Conservation (phyloP, 306 rosid genomes). For the Datisca glomerata region DNA sequence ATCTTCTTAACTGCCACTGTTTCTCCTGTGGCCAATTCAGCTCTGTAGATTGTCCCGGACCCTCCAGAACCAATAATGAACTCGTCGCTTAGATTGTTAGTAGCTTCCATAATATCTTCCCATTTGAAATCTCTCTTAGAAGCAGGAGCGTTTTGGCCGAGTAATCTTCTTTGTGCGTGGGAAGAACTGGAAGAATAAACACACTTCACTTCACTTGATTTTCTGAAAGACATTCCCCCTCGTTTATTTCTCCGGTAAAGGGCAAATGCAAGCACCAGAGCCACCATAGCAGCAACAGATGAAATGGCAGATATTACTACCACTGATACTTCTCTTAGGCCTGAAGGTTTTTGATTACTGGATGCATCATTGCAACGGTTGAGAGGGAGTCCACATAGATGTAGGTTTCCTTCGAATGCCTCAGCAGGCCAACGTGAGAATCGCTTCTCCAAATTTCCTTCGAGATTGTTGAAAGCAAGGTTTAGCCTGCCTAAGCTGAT, state of each 20-base stretch:
- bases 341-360: conserved; percentile 14
- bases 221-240: conserved; percentile 18
- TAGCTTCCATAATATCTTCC: conserved; percentile 89
- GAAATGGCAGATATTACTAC: conserved; percentile 54
- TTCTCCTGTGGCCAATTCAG: conserved; percentile 58
- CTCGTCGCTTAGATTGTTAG: conserved; percentile 59
- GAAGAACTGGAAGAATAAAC: conserved; percentile 65
- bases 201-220: conserved; percentile 41
- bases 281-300: conserved; percentile 50
- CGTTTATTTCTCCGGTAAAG: conserved; percentile 35
- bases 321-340: conserved; percentile 32
- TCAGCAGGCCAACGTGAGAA: conserved; percentile 63
- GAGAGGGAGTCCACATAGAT: conserved; percentile 75
- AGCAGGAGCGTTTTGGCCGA: conserved; percentile 50
- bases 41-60: conserved; percentile 80
- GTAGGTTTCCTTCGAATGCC: conserved; percentile 55
- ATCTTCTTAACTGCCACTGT: conserved; percentile 84
- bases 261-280: conserved; percentile 34
- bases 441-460: conserved; percentile 48
- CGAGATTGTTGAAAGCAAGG: conserved; percentile 64
- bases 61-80: conserved; percentile 89
- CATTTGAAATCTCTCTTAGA: conserved; percentile 52
- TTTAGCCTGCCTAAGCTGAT: conserved; percentile 83
- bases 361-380: conserved; percentile 26
- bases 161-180: conserved; percentile 45